Percentiles rank a stretch among this genome's conserved stretches.
Evolutionary conservation across 2,329 filamentous ascomycete genomes (phyloP).

Genomic region (Canariomyces notabilis): DNA sequence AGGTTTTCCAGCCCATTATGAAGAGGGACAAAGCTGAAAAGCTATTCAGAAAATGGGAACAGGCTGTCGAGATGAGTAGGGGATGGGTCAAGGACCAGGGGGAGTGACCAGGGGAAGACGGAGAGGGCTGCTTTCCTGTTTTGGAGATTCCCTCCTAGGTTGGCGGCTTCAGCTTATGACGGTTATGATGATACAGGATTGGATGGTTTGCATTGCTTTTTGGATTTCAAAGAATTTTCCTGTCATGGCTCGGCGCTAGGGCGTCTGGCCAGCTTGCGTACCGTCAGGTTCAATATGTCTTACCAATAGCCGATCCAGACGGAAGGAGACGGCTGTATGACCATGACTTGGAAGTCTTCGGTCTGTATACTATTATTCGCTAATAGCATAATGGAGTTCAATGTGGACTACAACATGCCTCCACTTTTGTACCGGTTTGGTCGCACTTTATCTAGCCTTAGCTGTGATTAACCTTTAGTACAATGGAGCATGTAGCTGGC

Average conservation of each 20-base stretch:
- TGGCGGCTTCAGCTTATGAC: not conserved
- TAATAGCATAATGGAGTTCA: too few species aligned
- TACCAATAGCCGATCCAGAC: too few species aligned
- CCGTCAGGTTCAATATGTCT: too few species aligned
- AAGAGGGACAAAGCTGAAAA: conserved; percentile 37
- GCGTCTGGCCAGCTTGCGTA: not conserved
- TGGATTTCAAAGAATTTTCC: too few species aligned
- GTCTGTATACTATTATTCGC: too few species aligned
- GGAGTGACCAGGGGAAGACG: not conserved
- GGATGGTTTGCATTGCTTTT: not conserved
- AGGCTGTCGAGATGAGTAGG: conserved; percentile 55
- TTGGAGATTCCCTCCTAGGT: not conserved
- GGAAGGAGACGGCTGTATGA: too few species aligned
- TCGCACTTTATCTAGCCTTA: too few species aligned
- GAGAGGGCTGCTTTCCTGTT: not conserved
- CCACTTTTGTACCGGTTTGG: too few species aligned
- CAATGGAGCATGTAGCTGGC: too few species aligned
- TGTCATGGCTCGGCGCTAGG: not conserved
- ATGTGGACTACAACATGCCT: too few species aligned
- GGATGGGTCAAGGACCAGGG: conserved; percentile 43
- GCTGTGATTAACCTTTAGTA: too few species aligned
- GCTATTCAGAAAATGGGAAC: conserved; percentile 50
- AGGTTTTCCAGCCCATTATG: conserved; percentile 64
- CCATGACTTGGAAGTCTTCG: too few species aligned
- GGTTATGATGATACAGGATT: not conserved